These are phyloP conservation scores for Urtica urens DNA, from an alignment of 306 rosid species.

Conservation along the genomic window DNA sequence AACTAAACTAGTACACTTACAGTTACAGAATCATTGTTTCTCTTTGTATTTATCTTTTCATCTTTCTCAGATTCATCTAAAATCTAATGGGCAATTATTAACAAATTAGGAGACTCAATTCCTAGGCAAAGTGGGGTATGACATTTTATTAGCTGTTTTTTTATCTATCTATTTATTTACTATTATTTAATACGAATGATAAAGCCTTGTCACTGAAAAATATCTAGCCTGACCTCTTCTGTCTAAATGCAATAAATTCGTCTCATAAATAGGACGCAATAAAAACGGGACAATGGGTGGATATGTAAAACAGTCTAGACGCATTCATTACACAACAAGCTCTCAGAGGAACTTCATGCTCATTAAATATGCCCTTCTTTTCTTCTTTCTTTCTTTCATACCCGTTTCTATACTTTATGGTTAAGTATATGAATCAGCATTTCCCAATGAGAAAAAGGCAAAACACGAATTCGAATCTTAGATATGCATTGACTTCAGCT, in stretches of 20 bases:
- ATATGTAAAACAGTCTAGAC: too few relatives aligned
- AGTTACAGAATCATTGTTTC: conserved; percentile 18
- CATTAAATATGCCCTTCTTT: conserved; percentile 3
- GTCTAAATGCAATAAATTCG: conserved; percentile 24
- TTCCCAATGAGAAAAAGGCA: too few relatives aligned
- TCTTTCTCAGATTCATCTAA: conserved; percentile 4
- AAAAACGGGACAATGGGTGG: conserved; percentile 21
- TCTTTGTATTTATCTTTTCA: too few relatives aligned
- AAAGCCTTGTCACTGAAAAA: conserved; percentile 30
- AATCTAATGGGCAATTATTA: conserved; percentile 4
- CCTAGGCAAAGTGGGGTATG: conserved; percentile 11
- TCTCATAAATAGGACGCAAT: conserved; percentile 31
- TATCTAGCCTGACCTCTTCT: conserved; percentile 13
- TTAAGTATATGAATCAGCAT: too few relatives aligned
- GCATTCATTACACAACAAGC: conserved; percentile 22
- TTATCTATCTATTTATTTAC: too few relatives aligned
- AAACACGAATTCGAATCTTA: background rate
- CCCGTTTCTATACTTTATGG: too few relatives aligned
- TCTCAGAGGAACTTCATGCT: conserved; percentile 10
- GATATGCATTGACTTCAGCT: too few relatives aligned
- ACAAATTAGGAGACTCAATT: background rate
- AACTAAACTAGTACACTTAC: too few relatives aligned
- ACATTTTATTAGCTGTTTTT: too few relatives aligned
- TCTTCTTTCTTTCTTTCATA: conserved; percentile 1
- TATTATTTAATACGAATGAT: too few relatives aligned